Conservation (phyloP, 2,329 filamentous ascomycete genomes). For the Penicillium italicum region DNA sequence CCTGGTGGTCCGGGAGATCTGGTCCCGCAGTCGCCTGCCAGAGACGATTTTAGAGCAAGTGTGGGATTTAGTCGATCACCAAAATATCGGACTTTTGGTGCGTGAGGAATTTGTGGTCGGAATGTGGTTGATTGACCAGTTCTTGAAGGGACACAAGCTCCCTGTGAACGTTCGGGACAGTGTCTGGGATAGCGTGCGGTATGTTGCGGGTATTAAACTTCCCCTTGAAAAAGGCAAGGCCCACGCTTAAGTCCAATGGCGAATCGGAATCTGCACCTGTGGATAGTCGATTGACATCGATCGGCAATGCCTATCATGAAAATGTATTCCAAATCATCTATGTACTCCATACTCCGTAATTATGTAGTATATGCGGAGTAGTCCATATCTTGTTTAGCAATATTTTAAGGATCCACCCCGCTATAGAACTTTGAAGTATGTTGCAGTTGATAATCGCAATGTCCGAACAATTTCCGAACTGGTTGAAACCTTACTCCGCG, state of each 20-base stretch:
- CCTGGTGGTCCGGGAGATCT: conserved; percentile 48
- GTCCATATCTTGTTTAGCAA: neutral
- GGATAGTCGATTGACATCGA: neutral
- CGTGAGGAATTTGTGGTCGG: conserved; percentile 50
- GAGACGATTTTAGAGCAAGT: conserved; percentile 40
- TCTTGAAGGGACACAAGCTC: conserved; percentile 47
- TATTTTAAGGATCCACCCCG: neutral
- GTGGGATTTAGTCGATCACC: conserved; percentile 46
- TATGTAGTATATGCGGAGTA: neutral
- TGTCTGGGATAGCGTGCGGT: conserved; percentile 47
- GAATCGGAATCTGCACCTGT: neutral
- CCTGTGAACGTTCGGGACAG: conserved; percentile 45
- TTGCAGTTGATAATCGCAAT: too few species aligned
- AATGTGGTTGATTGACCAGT: conserved; percentile 51
- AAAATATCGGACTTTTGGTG: conserved; percentile 37
- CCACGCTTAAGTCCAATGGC: neutral
- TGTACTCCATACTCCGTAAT: too few species aligned
- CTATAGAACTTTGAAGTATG: too few species aligned
- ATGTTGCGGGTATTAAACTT: conserved; percentile 40
- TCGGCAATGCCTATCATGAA: neutral
- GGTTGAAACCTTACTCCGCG: too few species aligned
- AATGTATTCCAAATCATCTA: neutral
- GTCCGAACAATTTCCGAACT: too few species aligned
- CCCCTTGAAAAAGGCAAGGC: neutral
- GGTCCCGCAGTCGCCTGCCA: conserved; percentile 46